Conservation (phyloP, 1,284 basidiomycete genomes). For the Ceratobasidium sp. region DNA sequence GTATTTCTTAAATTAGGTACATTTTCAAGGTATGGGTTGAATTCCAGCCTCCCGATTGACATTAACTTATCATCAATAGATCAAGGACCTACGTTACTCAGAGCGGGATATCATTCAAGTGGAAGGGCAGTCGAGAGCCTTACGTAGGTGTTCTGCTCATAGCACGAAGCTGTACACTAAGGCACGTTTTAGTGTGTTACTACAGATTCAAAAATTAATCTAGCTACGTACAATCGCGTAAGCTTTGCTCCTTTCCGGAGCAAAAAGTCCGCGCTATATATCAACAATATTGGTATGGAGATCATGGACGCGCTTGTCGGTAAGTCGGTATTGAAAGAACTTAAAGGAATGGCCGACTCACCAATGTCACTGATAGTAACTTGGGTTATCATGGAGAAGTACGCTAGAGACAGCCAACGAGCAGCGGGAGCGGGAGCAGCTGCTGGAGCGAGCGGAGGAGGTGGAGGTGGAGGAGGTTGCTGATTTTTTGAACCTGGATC, state of each 20-base stretch:
- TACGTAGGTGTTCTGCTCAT: not conserved
- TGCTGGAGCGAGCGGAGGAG: not conserved
- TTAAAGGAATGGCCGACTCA: not conserved
- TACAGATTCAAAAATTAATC: conserved; percentile 1
- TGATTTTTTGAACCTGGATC: not conserved
- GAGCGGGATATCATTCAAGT: conserved; percentile 12
- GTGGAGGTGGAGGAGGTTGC: not conserved
- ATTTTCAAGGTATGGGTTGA: not conserved
- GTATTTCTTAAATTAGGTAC: not conserved
- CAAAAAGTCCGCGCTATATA: conserved; percentile 20
- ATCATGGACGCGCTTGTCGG: conserved; percentile 20
- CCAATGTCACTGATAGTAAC: not conserved
- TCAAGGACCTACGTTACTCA: conserved; percentile 1
- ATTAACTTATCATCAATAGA: not conserved
- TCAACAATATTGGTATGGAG: not conserved
- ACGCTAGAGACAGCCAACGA: not conserved
- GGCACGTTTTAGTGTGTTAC: conserved; percentile 9
- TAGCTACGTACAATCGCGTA: conserved; percentile 19
- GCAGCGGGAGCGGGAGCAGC: not conserved
- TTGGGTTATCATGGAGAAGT: conserved; percentile 13
- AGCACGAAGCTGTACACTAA: not conserved
- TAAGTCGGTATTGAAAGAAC: not conserved
- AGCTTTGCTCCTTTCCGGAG: conserved; percentile 3
- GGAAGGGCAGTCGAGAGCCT: conserved; percentile 6
- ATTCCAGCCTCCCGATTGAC: not conserved